Evolutionary conservation across 2,329 filamentous ascomycete genomes (phyloP).

Genomic region (Nothophaeocryptopus gaeumannii): DNA sequence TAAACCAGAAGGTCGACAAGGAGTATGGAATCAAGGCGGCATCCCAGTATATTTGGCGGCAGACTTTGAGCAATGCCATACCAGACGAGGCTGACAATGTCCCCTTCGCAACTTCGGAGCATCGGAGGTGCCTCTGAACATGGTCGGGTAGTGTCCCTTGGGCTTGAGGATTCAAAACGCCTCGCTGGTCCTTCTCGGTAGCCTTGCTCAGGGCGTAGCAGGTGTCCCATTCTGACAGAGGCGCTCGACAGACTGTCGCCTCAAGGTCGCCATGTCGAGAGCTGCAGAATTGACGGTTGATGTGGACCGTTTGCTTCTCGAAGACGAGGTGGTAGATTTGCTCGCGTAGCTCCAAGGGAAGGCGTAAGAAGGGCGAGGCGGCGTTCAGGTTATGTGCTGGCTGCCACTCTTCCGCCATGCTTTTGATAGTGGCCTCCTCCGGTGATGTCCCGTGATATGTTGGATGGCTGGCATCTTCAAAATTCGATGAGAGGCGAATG

Average conservation of each 20-base stretch:
- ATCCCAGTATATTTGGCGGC: conserved; percentile 4
- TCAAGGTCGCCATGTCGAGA: conserved; percentile 2
- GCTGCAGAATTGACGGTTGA: conserved; percentile 6
- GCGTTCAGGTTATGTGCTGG: no score
- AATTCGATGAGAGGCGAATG: no score
- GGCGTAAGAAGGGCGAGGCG: not conserved
- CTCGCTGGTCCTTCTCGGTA: conserved; percentile 1
- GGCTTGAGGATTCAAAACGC: conserved; percentile 2
- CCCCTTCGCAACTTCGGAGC: not conserved
- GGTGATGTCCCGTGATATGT: no score
- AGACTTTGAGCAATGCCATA: not conserved
- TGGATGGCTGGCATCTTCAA: no score
- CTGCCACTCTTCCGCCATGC: no score
- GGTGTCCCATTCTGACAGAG: not conserved
- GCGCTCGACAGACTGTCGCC: not conserved
- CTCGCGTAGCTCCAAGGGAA: conserved; percentile 1
- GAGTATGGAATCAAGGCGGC: not conserved
- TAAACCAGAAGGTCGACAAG: conserved; percentile 2
- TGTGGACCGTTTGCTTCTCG: conserved; percentile 1
- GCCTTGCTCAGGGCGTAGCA: conserved; percentile 2
- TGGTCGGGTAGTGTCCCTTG: conserved; percentile 3
- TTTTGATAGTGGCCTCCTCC: no score
- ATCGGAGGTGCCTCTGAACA: not conserved
- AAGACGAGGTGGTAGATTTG: conserved; percentile 3
- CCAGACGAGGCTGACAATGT: not conserved